phyloP scores from a whole-genome alignment of 2,329 filamentous ascomycete genomes.

The Cladophialophora carrionii region DNA sequence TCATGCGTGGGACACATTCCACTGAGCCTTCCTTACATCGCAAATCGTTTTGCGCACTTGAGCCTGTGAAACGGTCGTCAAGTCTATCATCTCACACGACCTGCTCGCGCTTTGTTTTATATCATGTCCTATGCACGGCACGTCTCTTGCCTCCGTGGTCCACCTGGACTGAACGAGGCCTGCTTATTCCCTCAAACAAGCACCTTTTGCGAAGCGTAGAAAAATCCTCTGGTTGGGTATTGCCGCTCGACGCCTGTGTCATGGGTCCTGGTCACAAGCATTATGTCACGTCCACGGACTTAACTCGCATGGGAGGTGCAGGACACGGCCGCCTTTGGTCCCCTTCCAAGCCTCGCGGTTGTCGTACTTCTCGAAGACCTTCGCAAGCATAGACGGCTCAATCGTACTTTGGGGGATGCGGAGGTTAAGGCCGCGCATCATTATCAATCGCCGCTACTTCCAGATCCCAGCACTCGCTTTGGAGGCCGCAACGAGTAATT shows the following conservation, averaged over 20 bases:
- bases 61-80: background rate
- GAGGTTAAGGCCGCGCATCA: background rate
- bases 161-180: constrained; percentile 1
- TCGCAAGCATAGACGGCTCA: background rate
- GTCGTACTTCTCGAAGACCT: background rate
- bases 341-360: background rate
- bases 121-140: background rate
- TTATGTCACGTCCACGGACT: constrained; percentile 16
- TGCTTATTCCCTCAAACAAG: constrained; percentile 13
- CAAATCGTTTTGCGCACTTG: background rate
- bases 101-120: background rate
- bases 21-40: constrained; percentile 1
- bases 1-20: constrained; percentile 12
- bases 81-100: background rate
- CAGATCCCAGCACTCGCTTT: background rate
- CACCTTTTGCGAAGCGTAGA: background rate
- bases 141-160: background rate
- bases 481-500: background rate
- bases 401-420: background rate
- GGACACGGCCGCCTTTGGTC: background rate
- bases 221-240: constrained; percentile 3
- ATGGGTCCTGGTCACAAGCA: constrained; percentile 1
- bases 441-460: background rate
- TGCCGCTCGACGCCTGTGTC: background rate
- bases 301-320: constrained; percentile 5